Evolutionary conservation across 176 grass and related monocot species (phyloP).

Genomic region (Stipa capillata): DNA sequence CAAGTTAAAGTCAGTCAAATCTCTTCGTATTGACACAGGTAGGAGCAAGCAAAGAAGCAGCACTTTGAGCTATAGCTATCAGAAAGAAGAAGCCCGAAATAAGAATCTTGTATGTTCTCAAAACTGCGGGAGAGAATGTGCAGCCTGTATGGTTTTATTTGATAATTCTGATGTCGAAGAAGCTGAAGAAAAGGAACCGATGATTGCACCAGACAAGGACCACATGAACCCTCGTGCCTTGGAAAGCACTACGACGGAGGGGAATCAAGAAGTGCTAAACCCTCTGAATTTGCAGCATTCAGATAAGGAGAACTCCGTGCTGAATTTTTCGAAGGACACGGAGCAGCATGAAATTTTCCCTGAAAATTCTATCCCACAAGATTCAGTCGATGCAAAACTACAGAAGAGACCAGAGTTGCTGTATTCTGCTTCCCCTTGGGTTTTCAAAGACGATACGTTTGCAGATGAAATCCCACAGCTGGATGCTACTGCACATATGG

Average conservation of each 20-base stretch:
- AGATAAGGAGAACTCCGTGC: conserved; percentile 17
- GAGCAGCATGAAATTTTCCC: neutral
- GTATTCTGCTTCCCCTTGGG: neutral
- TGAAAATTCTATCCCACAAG: conserved; percentile 5
- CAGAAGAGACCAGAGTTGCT: neutral
- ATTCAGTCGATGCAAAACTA: conserved; percentile 1
- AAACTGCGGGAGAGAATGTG: conserved; percentile 29
- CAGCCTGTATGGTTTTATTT: conserved; percentile 37
- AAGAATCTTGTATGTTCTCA: conserved; percentile 28
- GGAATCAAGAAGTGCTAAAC: neutral
- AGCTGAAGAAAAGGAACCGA: conserved; percentile 38
- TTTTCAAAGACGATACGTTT: conserved; percentile 1
- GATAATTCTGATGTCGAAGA: conserved; percentile 33
- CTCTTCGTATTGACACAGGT: conserved; percentile 59
- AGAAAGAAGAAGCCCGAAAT: conserved; percentile 25
- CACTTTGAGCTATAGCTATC: conserved; percentile 5
- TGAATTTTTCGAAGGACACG: neutral
- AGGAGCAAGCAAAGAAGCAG: conserved; percentile 38
- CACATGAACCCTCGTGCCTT: conserved; percentile 34
- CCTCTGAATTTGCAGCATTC: conserved; percentile 7
- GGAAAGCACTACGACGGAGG: conserved; percentile 27
- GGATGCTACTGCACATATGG: neutral
- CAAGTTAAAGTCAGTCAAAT: conserved; percentile 73
- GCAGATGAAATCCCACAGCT: neutral
- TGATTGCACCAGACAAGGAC: conserved; percentile 36